Evolutionary conservation across 305 asterid genomes (phyloP).

Genomic region (Fraxinus xanthoxyloides): DNA sequence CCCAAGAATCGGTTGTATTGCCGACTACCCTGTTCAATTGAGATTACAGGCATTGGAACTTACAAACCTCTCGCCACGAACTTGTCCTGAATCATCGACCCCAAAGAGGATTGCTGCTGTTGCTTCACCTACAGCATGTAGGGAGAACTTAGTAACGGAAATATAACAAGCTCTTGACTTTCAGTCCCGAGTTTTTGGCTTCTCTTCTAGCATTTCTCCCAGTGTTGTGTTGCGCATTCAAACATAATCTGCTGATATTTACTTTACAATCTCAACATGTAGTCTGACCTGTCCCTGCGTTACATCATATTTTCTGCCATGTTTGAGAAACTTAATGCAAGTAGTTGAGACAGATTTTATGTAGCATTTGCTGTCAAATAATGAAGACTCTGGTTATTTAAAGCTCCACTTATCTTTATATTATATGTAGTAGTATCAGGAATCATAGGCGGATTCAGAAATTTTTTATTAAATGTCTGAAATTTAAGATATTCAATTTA

Average conservation of each 20-base stretch:
- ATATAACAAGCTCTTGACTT: neutral
- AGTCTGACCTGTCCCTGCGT: neutral
- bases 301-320: too few species aligned
- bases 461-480: too few species aligned
- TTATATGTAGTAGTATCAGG: too few species aligned
- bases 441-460: too few species aligned
- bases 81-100: conserved; percentile 15
- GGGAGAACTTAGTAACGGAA: neutral
- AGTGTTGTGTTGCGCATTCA: neutral
- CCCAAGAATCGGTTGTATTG: conserved; percentile 68
- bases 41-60: conserved; percentile 82
- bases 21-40: conserved; percentile 77
- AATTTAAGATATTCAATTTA: too few species aligned
- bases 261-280: neutral
- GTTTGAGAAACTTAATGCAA: too few species aligned
- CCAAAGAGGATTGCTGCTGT: conserved; percentile 30
- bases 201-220: neutral
- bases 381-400: too few species aligned
- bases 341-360: too few species aligned
- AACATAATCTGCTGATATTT: neutral
- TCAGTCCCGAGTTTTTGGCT: neutral
- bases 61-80: conserved; percentile 70
- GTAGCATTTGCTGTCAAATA: too few species aligned
- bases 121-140: conserved; percentile 30
- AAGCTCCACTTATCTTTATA: too few species aligned